phyloP scores from a whole-genome alignment of 108 stramenopile species.

The Cyclostephanos tholiformis region DNA sequence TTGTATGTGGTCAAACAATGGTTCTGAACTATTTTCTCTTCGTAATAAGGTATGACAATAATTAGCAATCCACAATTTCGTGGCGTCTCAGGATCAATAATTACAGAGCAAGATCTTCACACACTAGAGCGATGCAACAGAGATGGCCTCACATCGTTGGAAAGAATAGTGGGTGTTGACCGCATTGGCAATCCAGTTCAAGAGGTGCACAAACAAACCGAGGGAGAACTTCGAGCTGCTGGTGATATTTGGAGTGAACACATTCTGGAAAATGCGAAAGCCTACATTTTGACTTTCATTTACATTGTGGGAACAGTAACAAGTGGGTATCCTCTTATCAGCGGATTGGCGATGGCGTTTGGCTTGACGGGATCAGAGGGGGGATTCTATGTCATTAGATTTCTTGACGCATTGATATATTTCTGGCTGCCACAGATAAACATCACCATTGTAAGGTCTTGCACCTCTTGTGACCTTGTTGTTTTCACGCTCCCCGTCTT shows the following conservation, averaged over 20 bases:
- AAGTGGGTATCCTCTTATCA: constrained; percentile 41
- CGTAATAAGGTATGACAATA: constrained; percentile 18
- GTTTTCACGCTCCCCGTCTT: too few species aligned
- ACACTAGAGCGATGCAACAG: constrained; percentile 49
- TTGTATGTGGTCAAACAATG: too few species aligned
- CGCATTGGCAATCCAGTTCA: constrained; percentile 32
- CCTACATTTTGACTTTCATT: constrained; percentile 51
- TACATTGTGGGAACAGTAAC: constrained; percentile 53
- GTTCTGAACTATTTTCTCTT: too few species aligned
- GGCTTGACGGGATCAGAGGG: constrained; percentile 33
- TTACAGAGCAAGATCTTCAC: constrained; percentile 43
- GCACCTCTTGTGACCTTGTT: too few species aligned
- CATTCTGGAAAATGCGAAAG: constrained; percentile 40
- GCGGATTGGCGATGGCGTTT: constrained; percentile 33
- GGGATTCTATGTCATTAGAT: constrained; percentile 40
- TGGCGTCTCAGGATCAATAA: constrained; percentile 40
- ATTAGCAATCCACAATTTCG: constrained; percentile 41
- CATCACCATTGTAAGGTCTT: constrained; percentile 20
- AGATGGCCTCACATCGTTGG: constrained; percentile 46
- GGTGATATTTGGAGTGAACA: constrained; percentile 54
- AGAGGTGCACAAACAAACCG: constrained; percentile 27
- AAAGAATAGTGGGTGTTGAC: constrained; percentile 52
- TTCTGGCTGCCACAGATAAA: constrained; percentile 63
- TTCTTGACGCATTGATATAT: constrained; percentile 61
- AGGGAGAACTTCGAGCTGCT: constrained; percentile 41